Evolutionary conservation across 495 filamentous ascomycete species (phyloP).

Genomic region (Talaromyces ruber): DNA sequence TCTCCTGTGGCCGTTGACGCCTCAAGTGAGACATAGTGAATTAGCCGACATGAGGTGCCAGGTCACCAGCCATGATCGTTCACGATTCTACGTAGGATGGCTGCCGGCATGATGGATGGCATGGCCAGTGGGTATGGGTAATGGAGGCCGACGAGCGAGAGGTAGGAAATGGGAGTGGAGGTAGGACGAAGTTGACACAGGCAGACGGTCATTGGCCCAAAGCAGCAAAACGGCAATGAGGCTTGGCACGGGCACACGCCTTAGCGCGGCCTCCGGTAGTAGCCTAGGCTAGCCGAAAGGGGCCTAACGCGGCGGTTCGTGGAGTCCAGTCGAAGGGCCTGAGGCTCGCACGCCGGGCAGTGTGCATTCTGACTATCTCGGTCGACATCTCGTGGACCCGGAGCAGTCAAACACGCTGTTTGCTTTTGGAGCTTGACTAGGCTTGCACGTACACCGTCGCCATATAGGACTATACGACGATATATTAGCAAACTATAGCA

Average conservation of each 20-base stretch:
- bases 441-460: too few relatives aligned
- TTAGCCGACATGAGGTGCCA: neutral
- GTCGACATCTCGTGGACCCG: too few relatives aligned
- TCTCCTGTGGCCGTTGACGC: neutral
- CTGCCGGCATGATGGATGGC: neutral
- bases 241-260: neutral
- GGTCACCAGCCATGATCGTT: neutral
- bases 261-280: neutral
- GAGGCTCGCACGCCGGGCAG: neutral
- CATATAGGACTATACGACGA: too few relatives aligned
- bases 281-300: neutral
- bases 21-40: neutral
- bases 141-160: too few relatives aligned
- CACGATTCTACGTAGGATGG: neutral
- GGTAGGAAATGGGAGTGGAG: too few relatives aligned
- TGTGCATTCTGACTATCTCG: too few relatives aligned
- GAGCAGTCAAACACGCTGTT: too few relatives aligned
- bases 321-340: neutral
- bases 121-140: too few relatives aligned
- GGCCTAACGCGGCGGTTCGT: neutral
- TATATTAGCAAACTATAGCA: too few relatives aligned
- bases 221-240: neutral
- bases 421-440: too few relatives aligned
- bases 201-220: neutral
- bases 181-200: too few relatives aligned